phyloP scores from a whole-genome alignment of 192 early-diverging fungal species.

The Geranomyces michiganensis region DNA sequence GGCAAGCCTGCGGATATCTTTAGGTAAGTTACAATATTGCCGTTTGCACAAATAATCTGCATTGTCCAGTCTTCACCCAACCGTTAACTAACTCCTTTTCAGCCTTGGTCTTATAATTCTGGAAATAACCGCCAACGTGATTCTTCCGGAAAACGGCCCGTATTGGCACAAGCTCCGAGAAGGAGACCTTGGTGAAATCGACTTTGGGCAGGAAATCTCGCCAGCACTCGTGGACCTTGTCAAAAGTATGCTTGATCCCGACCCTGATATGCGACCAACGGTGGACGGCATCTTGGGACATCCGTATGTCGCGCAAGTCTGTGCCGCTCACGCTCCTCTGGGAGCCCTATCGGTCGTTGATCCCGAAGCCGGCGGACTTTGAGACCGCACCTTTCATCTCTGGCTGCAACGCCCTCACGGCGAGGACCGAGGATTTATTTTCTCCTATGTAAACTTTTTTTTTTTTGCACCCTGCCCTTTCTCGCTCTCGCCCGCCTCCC shows the following conservation, averaged over 20 bases:
- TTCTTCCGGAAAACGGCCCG: slow-evolving; percentile 85
- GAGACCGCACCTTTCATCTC: no score
- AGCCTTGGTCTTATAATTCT: slow-evolving; percentile 90
- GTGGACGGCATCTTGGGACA: slow-evolving; percentile 56
- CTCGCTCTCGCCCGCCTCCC: no score
- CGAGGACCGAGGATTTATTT: no score
- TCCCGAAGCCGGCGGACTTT: no score
- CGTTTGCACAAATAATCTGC: not conserved
- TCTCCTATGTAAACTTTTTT: no score
- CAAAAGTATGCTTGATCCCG: slow-evolving; percentile 67
- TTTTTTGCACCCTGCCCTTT: no score
- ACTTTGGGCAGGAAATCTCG: slow-evolving; percentile 50
- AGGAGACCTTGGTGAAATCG: slow-evolving; percentile 70
- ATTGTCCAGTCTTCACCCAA: not conserved
- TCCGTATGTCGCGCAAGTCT: slow-evolving; percentile 38
- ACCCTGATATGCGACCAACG: slow-evolving; percentile 57
- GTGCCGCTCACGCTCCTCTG: not conserved
- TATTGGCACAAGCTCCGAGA: slow-evolving; percentile 84
- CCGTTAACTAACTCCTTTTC: slow-evolving; percentile 1
- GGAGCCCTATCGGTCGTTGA: slow-evolving; percentile 3
- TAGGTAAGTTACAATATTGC: slow-evolving; percentile 53
- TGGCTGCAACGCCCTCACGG: no score
- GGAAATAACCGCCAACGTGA: slow-evolving; percentile 83
- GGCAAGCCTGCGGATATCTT: slow-evolving; percentile 87
- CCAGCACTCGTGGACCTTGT: slow-evolving; percentile 64